Conservation (phyloP, 768 basidiomycete genomes). For the Amanita subjunquillea region DNA sequence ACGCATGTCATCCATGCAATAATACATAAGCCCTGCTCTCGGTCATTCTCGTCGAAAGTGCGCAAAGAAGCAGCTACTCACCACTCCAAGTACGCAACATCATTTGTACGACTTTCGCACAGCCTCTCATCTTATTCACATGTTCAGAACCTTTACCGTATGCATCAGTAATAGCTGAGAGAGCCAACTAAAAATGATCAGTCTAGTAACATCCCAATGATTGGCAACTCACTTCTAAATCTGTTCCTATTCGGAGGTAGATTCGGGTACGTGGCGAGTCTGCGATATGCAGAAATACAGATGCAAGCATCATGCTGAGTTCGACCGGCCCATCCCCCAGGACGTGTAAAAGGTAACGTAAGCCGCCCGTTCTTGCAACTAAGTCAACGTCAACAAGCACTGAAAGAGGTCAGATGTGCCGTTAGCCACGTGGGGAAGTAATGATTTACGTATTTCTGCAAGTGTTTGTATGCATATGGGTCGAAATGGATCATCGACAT, state of each 20-base stretch:
- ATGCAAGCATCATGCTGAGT: constrained; percentile 66
- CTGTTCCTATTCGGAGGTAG: constrained; percentile 71
- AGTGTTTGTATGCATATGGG: constrained; percentile 78
- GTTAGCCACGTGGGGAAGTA: background rate
- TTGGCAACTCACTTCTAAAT: constrained; percentile 66
- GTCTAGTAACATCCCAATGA: background rate
- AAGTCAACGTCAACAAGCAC: constrained; percentile 85
- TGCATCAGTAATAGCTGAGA: constrained; percentile 87
- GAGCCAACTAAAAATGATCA: constrained; percentile 47
- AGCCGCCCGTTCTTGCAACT: constrained; percentile 70
- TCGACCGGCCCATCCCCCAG: constrained; percentile 87
- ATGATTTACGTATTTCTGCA: constrained; percentile 72
- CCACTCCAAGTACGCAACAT: constrained; percentile 94
- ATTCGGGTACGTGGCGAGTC: constrained; percentile 79
- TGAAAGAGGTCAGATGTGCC: constrained; percentile 18
- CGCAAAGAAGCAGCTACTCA: constrained; percentile 24
- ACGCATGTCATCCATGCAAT: constrained; percentile 82
- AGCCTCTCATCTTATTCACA: constrained; percentile 69
- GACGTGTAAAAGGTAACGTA: constrained; percentile 77
- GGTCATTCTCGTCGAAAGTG: background rate
- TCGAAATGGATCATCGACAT: constrained; percentile 82
- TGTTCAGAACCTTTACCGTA: constrained; percentile 78
- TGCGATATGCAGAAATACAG: constrained; percentile 72
- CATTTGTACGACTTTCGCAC: constrained; percentile 66
- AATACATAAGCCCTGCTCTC: constrained; percentile 71